Percentiles rank a stretch among this genome's conserved stretches.
Evolutionary conservation across 805 yeast species (phyloP).

Genomic region (Cyberlindnera samutprakarnensis): DNA sequence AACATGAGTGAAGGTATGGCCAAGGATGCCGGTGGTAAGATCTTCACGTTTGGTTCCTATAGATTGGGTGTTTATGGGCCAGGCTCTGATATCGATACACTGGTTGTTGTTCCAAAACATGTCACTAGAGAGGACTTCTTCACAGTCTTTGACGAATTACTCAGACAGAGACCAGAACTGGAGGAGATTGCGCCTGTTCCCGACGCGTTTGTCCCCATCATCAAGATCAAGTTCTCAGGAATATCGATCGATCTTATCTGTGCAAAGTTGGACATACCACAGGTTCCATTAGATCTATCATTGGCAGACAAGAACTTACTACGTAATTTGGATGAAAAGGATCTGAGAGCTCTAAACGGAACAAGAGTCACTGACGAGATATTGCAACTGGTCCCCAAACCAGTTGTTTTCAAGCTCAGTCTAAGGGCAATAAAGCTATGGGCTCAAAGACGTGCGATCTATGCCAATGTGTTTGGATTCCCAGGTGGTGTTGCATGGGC

Average conservation of each 20-base stretch:
- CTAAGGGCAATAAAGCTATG: conserved; percentile 88
- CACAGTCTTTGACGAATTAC: conserved; percentile 62
- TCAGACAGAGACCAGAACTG: conserved; percentile 69
- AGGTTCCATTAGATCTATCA: conserved; percentile 68
- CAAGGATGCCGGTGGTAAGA: conserved; percentile 92
- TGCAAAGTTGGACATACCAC: conserved; percentile 77
- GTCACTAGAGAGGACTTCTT: conserved; percentile 88
- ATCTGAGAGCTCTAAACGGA: conserved; percentile 85
- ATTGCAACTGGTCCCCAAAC: conserved; percentile 81
- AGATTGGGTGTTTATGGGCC: conserved; percentile 96
- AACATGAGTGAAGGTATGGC: conserved; percentile 99
- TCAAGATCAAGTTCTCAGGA: conserved; percentile 80
- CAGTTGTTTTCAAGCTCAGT: conserved; percentile 87
- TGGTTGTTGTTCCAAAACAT: conserved; percentile 96
- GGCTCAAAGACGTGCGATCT: conserved; percentile 94
- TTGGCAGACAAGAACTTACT: conserved; percentile 80
- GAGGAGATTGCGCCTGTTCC: conserved; percentile 92
- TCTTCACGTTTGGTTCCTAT: conserved; percentile 94
- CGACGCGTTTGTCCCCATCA: conserved; percentile 96
- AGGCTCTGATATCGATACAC: conserved; percentile 94
- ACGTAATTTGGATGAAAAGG: conserved; percentile 85
- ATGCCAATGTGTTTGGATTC: conserved; percentile 92
- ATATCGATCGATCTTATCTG: conserved; percentile 89
- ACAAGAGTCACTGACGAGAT: conserved; percentile 97
- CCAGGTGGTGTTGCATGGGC: conserved; percentile 99